These are phyloP conservation scores for Candida anglica DNA, from an alignment of 805 yeast species.

Conservation along the genomic window DNA sequence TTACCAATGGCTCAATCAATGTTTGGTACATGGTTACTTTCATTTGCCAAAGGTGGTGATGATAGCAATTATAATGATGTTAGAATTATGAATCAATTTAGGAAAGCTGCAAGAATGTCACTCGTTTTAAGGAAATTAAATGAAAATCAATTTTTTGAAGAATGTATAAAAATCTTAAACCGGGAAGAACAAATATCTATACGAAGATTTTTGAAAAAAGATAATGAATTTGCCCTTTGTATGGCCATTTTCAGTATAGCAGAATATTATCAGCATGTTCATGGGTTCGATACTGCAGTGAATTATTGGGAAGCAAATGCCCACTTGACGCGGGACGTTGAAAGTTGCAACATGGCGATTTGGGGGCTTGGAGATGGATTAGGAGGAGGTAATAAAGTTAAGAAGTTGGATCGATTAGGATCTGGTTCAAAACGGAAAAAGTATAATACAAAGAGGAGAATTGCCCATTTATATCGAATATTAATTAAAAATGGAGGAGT, in stretches of 20 bases:
- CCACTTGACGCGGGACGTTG: constrained; percentile 16
- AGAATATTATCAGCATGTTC: constrained; percentile 14
- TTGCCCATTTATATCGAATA: constrained; percentile 24
- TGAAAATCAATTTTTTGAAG: constrained; percentile 7
- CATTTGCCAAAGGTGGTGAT: constrained; percentile 11
- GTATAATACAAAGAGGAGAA: constrained; percentile 20
- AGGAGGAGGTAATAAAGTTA: constrained; percentile 17
- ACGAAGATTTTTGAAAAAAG: constrained; percentile 11
- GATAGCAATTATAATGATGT: constrained; percentile 16
- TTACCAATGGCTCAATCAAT: constrained; percentile 20
- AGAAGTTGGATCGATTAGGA: constrained; percentile 15
- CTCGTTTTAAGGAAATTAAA: constrained; percentile 11
- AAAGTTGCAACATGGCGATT: constrained; percentile 17
- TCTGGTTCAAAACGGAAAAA: constrained; percentile 13
- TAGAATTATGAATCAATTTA: constrained; percentile 16
- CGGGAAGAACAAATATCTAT: constrained; percentile 4
- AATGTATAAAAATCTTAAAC: background rate
- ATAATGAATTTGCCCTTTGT: constrained; percentile 13
- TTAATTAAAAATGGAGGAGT: constrained; percentile 13
- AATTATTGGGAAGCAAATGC: constrained; percentile 19
- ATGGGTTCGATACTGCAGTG: constrained; percentile 13
- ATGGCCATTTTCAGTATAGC: constrained; percentile 14
- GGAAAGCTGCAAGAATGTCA: constrained; percentile 16
- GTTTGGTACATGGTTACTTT: constrained; percentile 21
- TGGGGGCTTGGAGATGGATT: constrained; percentile 17